A percentile compares a stretch with the other conserved stretches of the same genome.
phyloP scores from a whole-genome alignment of 1,284 basidiomycete genomes.

The Trametes hirsuta region DNA sequence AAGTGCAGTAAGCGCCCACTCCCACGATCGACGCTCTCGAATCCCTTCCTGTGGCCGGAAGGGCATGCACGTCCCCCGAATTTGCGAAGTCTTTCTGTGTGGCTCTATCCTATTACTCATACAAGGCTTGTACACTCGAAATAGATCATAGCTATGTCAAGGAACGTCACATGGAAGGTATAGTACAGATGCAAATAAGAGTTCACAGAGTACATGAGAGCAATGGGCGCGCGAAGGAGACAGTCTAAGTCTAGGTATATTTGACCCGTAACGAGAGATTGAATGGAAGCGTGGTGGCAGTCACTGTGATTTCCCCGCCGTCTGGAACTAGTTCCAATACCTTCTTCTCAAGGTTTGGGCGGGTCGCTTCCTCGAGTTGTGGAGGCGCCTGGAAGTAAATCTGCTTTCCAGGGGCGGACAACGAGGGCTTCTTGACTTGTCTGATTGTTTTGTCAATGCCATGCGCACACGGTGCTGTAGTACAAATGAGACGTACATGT shows the following conservation, averaged over 20 bases:
- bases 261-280: constrained; percentile 73
- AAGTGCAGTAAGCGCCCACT: too few relatives aligned
- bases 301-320: constrained; percentile 84
- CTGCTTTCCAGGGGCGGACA: constrained; percentile 69
- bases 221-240: background rate
- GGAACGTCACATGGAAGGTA: background rate
- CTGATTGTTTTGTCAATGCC: constrained; percentile 44
- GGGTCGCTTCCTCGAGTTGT: constrained; percentile 85
- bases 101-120: too few relatives aligned
- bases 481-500: constrained; percentile 66
- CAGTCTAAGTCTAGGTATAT: constrained; percentile 46
- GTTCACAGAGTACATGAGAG: background rate
- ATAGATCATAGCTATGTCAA: too few relatives aligned
- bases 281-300: constrained; percentile 88
- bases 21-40: too few relatives aligned
- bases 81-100: too few relatives aligned
- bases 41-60: too few relatives aligned
- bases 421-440: constrained; percentile 91
- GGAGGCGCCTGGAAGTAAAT: constrained; percentile 94
- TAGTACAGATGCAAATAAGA: background rate
- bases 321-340: constrained; percentile 79
- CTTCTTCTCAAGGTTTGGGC: constrained; percentile 86
- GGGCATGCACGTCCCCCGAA: too few relatives aligned
- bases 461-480: too few relatives aligned
- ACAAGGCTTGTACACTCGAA: background rate